These are phyloP conservation scores for Diaporthe nobilis DNA, from an alignment of 2,329 filamentous ascomycete species.

Conservation along the genomic window DNA sequence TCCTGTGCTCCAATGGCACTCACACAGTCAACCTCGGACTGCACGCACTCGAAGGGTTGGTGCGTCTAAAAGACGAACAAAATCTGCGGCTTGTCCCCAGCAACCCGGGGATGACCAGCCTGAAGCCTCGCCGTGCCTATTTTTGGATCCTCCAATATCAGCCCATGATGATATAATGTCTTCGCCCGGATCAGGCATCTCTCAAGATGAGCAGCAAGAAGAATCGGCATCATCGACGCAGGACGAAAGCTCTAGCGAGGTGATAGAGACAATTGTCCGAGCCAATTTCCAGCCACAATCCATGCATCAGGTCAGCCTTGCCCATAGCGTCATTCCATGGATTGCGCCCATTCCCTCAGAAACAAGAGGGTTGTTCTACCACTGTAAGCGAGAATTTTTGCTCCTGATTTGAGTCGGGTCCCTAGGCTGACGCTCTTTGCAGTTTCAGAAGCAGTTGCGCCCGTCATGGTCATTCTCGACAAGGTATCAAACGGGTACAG, in stretches of 20 bases:
- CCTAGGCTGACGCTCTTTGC: not conserved
- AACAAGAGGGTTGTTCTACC: not conserved
- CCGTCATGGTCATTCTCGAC: constrained; percentile 22
- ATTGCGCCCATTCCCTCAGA: not conserved
- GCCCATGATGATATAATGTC: not conserved
- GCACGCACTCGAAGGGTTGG: not conserved
- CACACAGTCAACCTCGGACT: not conserved
- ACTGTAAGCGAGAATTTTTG: not conserved
- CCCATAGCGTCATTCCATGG: not conserved
- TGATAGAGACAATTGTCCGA: not conserved
- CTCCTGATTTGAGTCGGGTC: no score
- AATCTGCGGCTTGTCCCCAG: not conserved
- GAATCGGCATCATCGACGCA: not conserved
- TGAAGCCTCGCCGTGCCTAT: not conserved
- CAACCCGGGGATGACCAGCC: not conserved
- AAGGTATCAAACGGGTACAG: constrained; percentile 16
- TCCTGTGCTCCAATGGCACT: not conserved
- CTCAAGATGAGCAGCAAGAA: not conserved
- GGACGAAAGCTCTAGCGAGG: not conserved
- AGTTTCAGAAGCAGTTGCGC: constrained; percentile 17
- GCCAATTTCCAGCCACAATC: not conserved
- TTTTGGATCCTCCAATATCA: not conserved
- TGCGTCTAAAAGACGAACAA: not conserved
- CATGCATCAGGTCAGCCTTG: not conserved
- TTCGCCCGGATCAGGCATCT: not conserved